Conservation (phyloP, 1,284 basidiomycete genomes). For the Irpex lacteus region DNA sequence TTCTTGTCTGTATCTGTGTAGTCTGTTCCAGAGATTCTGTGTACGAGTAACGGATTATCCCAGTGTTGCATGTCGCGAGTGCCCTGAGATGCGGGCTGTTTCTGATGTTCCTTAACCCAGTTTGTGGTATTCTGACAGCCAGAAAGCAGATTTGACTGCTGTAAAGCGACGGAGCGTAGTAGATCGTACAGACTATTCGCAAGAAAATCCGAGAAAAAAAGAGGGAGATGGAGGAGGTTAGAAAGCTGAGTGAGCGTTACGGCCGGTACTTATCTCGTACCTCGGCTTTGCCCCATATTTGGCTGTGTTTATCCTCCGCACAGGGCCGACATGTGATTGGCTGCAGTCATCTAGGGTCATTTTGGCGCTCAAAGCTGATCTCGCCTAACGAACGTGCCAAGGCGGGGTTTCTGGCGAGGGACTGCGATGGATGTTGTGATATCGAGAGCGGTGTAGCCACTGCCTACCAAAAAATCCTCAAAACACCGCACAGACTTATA, state of each 20-base stretch:
- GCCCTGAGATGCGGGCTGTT: constrained; percentile 1
- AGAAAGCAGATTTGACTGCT: constrained; percentile 3
- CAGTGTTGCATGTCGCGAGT: constrained; percentile 16
- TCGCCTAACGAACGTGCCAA: constrained; percentile 7
- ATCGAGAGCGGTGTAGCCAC: not conserved
- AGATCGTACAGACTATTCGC: constrained; percentile 9
- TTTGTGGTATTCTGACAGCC: constrained; percentile 2
- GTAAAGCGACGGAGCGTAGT: constrained; percentile 9
- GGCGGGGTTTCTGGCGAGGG: not conserved
- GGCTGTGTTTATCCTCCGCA: constrained; percentile 3
- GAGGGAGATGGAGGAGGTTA: constrained; percentile 11
- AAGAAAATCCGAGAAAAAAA: not conserved
- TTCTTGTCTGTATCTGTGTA: not conserved
- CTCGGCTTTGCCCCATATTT: constrained; percentile 16
- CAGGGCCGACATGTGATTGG: constrained; percentile 4
- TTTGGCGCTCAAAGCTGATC: not conserved
- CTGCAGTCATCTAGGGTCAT: constrained; percentile 8
- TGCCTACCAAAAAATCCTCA: not conserved
- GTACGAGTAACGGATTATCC: constrained; percentile 9
- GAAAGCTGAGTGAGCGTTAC: not conserved
- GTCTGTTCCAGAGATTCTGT: constrained; percentile 3
- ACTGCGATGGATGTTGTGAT: not conserved
- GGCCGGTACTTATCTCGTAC: constrained; percentile 19
- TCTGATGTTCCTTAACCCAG: not conserved
- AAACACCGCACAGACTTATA: not conserved